These are phyloP conservation scores for Maudiozyma saulgeensis DNA, from an alignment of 805 yeast genomes.

Conservation along the genomic window DNA sequence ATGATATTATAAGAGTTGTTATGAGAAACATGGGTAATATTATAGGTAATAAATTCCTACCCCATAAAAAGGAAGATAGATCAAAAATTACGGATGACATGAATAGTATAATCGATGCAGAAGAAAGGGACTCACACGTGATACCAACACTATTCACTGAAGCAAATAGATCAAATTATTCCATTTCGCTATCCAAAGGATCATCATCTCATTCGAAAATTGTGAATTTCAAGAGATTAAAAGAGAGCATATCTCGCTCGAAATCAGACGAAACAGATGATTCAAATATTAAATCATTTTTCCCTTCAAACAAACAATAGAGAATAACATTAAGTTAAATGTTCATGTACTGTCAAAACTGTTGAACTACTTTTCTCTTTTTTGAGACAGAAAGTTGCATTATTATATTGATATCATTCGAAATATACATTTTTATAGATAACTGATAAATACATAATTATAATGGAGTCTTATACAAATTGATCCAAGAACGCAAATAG, in stretches of 20 bases:
- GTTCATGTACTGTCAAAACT: too few species aligned
- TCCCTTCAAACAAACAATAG: neutral
- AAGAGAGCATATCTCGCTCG: neutral
- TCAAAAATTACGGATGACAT: slow-evolving; percentile 14
- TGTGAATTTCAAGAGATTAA: neutral
- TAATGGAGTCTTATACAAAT: neutral
- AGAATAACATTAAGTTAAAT: neutral
- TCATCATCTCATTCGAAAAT: slow-evolving; percentile 1
- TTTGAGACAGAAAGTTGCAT: too few species aligned
- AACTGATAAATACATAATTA: neutral
- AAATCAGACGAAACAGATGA: neutral
- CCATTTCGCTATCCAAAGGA: slow-evolving; percentile 1
- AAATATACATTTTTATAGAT: neutral
- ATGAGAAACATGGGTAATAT: slow-evolving; percentile 52
- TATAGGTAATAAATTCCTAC: slow-evolving; percentile 49
- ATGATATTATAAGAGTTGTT: slow-evolving; percentile 47
- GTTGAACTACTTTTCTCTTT: too few species aligned
- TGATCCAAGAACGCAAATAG: neutral
- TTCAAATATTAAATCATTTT: neutral
- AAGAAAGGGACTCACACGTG: slow-evolving; percentile 2
- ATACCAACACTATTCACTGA: neutral
- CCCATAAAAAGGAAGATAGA: slow-evolving; percentile 32
- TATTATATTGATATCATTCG: too few species aligned
- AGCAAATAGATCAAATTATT: neutral
- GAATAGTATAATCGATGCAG: slow-evolving; percentile 11